Evolutionary conservation across 169 alveolate genomes (phyloP).

Genomic region (Eimeria acervulina): DNA sequence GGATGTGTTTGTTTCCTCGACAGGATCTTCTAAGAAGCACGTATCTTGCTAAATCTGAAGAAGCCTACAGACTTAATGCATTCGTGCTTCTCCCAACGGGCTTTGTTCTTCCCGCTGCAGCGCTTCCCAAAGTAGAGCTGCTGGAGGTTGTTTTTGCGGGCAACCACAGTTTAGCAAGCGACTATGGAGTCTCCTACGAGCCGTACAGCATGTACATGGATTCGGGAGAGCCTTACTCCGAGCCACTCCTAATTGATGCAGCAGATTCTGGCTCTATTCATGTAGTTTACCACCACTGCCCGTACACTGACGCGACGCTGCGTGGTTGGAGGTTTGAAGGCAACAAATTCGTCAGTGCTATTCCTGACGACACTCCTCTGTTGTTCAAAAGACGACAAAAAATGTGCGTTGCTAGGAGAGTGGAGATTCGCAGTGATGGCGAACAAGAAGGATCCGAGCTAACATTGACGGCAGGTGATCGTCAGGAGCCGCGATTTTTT

Average conservation of each 20-base stretch:
- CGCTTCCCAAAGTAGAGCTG: conserved; percentile 62
- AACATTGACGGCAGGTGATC: conserved; percentile 59
- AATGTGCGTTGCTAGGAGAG: conserved; percentile 71
- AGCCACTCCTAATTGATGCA: conserved; percentile 48
- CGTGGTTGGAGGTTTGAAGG: conserved; percentile 73
- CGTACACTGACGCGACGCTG: conserved; percentile 48
- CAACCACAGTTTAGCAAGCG: conserved; percentile 67
- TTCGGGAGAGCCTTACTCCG: conserved; percentile 70
- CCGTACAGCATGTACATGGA: conserved; percentile 72
- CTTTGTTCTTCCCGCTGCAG: not conserved
- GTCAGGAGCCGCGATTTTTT: conserved; percentile 64
- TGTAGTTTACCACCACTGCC: conserved; percentile 70
- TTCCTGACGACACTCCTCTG: conserved; percentile 31
- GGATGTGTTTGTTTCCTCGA: not conserved
- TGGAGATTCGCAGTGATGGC: conserved; percentile 64
- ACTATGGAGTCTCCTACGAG: conserved; percentile 69
- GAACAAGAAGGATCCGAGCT: conserved; percentile 69
- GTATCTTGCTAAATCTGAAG: not conserved
- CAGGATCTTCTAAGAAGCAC: not conserved
- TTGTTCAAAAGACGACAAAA: conserved; percentile 28
- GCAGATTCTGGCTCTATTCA: conserved; percentile 51
- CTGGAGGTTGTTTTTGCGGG: conserved; percentile 69
- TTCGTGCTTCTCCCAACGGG: not conserved
- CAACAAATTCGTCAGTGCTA: conserved; percentile 35
- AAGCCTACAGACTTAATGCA: not conserved